Evolutionary conservation across 441 rosid genomes (phyloP), one percentile per base, ranked within the genome.

Genomic region (Gossypium lobatum): DNA sequence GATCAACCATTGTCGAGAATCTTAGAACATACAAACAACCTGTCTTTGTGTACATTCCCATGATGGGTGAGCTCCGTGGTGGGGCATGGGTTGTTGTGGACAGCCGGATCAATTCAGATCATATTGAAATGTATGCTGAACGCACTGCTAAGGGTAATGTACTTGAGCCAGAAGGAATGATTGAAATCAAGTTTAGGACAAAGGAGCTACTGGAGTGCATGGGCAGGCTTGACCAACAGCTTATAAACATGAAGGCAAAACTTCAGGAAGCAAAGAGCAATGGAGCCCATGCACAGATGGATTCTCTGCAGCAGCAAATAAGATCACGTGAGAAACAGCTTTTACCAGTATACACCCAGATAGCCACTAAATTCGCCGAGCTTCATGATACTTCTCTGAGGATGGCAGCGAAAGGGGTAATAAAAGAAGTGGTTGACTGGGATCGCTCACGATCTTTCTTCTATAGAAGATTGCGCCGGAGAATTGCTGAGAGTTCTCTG

Each of bases 81-180:
- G 99, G 99, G 64, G 98, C 99, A 6, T 96, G 98, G 99, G 99
- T 91, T 45, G 99, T 96, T 74, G 95, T 96, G 68, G 98, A 93
- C 71, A 93, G 99, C 81, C 87, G 79, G 83, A 96, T 96, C 72
- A 96, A 96, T 78, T 80, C 99, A 11, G 96, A 92, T 78, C 91
- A 93, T 69, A 93, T 96, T 53, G 99, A 96, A 81, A 96, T 96
- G 99, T 96, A 96, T 78, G 99, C 99, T 14, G 99, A 93, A 67
- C 87, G 86, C 71, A 91, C 98, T 1, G 98, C 98, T 14, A 89
- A 92, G 74, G 99, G 99, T 46, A 96, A 92, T 81, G 98, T 96
- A 64, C 98, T 96, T 50, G 99, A 96, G 84, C 99, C 99, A 14
- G 98, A 96, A 87, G 98, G 99, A 70, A 91, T 89, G 79, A 93